These are phyloP conservation scores for Heterobasidion annosum DNA, from an alignment of 1,284 basidiomycete genomes.

Conservation along the genomic window DNA sequence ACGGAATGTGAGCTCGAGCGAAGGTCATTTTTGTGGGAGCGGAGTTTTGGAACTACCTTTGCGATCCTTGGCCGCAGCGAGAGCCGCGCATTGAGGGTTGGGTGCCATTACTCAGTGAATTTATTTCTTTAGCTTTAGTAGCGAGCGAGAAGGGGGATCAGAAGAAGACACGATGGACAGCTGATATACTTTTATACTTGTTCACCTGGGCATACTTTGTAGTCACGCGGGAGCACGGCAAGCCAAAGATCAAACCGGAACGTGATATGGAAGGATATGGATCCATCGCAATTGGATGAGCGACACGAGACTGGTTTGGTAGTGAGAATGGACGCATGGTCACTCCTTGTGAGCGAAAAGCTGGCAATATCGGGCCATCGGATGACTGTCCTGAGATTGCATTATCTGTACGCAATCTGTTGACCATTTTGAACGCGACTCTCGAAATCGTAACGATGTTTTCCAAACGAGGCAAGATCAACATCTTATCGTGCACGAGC, in stretches of 20 bases:
- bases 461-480: background rate
- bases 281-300: background rate
- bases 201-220: background rate
- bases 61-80: slow-evolving; percentile 40
- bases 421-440: background rate
- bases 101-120: slow-evolving; percentile 21
- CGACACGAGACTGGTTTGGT: too few relatives aligned
- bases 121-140: too few relatives aligned
- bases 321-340: too few relatives aligned
- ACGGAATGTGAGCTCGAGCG: background rate
- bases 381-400: background rate
- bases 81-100: slow-evolving; percentile 47
- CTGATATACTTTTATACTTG: slow-evolving; percentile 1
- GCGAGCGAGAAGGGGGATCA: background rate
- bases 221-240: background rate
- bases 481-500: background rate
- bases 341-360: background rate
- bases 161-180: too few relatives aligned
- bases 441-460: background rate
- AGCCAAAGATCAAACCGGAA: background rate
- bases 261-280: background rate
- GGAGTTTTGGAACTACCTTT: slow-evolving; percentile 28
- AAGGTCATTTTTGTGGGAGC: background rate
- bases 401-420: background rate
- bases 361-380: background rate